Evolutionary conservation across 345 rosid species (phyloP).

Genomic region (Diplotaxis tenuifolia): DNA sequence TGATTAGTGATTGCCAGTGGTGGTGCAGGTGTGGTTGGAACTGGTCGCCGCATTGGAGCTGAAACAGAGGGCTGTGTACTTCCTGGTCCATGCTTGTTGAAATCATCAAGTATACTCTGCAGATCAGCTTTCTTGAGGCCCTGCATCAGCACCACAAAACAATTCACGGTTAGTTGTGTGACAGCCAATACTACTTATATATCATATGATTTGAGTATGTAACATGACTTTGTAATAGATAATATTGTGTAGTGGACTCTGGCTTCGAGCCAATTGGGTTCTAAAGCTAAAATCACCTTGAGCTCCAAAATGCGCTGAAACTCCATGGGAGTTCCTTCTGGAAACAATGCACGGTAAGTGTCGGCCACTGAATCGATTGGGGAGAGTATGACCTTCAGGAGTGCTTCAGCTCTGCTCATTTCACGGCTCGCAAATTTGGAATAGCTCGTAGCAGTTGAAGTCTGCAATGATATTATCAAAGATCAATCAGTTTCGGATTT

Average conservation of each 20-base stretch:
- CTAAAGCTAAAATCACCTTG: constrained; percentile 46
- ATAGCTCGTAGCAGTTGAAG: constrained; percentile 82
- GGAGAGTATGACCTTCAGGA: constrained; percentile 94
- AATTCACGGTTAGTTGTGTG: not conserved
- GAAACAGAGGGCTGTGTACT: constrained; percentile 47
- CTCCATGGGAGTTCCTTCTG: constrained; percentile 98
- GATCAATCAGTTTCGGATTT: not conserved
- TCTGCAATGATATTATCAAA: constrained; percentile 39
- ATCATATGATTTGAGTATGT: not conserved
- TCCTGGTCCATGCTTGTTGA: constrained; percentile 79
- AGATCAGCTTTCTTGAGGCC: constrained; percentile 90
- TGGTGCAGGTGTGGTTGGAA: constrained; percentile 43
- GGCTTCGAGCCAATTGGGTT: not conserved
- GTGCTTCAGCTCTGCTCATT: constrained; percentile 99
- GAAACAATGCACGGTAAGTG: constrained; percentile 91
- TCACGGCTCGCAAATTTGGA: constrained; percentile 94
- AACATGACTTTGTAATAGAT: not conserved
- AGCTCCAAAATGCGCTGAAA: constrained; percentile 98
- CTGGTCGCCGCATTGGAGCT: constrained; percentile 40
- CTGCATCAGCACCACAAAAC: constrained; percentile 39
- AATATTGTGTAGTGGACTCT: not conserved
- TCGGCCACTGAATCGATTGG: constrained; percentile 97
- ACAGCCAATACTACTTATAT: not conserved
- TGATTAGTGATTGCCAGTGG: constrained; percentile 45
- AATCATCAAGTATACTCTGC: constrained; percentile 83